Evolutionary conservation across 208 protist species (phyloP), one percentile per base, ranked within the genome.

Genomic region (Eutreptiella sp.): DNA sequence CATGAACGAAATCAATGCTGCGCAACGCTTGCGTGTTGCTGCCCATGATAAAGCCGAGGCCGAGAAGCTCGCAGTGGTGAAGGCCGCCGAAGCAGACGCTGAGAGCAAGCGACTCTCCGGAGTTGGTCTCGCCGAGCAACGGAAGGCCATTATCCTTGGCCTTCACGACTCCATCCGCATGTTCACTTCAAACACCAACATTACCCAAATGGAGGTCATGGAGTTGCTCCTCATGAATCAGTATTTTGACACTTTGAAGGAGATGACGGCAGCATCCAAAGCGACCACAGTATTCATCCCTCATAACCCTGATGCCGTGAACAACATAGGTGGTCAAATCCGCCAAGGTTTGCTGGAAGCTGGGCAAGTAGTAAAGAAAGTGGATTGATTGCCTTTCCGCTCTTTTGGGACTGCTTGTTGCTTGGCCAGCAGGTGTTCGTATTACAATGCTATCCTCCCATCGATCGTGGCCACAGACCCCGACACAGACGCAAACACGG

Each of bases 211-310:
- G 60, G 70, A 73, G 9, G 79, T 78, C 32, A 75, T 80, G 34
- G 80, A 81, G 33, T 70, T 88, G 73, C 65, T 85, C 9, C 36
- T 85, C 19, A 74, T 88, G 72, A 85, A 81, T 59, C 75, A 85
- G 70, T 88, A 88, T 79, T 85, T 80, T 63, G 79, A 85, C 62
- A 85, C 77, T 3, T 48, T 85, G 50, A 67, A 81, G 62, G 62
- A 60, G 4, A 72, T 87, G 29, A 71, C 73, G 28, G 48, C 36
- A 1, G 63, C 70, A 23, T 75, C 64, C 41, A 46, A 66, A 46
- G 63, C 70, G 0, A 77, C 48, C 50, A 63, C 75, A 39, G 70
- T 88, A 34, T 75, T 85, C 62, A 28, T 84, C 45, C 68, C 81
- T 48, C 67, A 69, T n/a, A n/a, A n/a, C n/a, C n/a, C n/a, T n/a